Base-by-base conservation (phyloP, 2,329 filamentous ascomycete genomes). In the Beauveria sp. region DNA sequence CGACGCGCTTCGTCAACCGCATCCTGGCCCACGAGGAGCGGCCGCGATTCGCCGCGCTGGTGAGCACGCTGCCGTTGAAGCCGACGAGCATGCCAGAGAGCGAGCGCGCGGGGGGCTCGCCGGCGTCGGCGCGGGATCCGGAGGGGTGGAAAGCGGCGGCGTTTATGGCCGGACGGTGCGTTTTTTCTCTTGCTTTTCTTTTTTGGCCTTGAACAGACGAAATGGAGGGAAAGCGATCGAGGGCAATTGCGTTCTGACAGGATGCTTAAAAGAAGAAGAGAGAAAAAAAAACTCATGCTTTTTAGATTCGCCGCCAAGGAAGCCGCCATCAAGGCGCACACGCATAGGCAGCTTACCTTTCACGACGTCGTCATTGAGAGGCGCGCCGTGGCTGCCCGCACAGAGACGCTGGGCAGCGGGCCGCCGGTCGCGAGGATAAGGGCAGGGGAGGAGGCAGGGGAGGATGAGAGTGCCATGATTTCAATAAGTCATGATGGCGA, bases 401-500 rank as follows among this genome's bases (percentile, higher is more conserved):
- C 67, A 8, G 65, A 66, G 49, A 67, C 65, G 24, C 62, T 72
- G 57, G 73, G 71, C 0, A 76, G 73, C 64, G 75, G 77, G 5
- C 75, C 79, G 26, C 80, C 80, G 0, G 67, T 81, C 3, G 80
- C 77, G 8, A 67, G 80, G 56, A 75, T 82, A 62, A 71, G 66
- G 63, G 70, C 69, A 8, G 65, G 65, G 31, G 53, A 3, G 2
- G 67, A 63, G 1, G 68, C 62, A 20, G 70, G 66, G n/a, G 68
- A 64, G 46, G 71, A 78, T 63, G 82, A 85, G 66, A 77, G 85
- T 55, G 91, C 87, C 16, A 79, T 84, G 68, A 71, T 96, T 50
- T 93, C 88, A 63, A 96, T 97, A 67, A 95, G 89, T 69, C 93
- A 97, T 72, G 93, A 97, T 73, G 87, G 84, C 2, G 88, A 91